Conservation (phyloP, 2,329 filamentous ascomycete species). For the Nothophoma quercina region DNA sequence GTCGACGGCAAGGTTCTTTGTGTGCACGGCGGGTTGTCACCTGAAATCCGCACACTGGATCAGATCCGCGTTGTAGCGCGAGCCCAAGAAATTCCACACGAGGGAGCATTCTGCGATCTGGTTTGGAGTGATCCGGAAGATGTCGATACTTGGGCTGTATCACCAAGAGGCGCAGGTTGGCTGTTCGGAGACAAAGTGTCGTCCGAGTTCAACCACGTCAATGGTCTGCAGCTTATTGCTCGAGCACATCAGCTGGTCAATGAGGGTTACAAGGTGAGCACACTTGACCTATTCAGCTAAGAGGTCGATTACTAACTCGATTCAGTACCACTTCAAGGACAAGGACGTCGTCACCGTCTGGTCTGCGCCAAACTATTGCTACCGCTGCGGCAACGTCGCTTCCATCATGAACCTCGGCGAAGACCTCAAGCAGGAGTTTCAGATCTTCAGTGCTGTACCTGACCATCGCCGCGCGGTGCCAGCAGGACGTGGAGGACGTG, state of each 20-base stretch:
- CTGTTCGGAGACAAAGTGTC: slow-evolving; percentile 75
- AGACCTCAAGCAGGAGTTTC: slow-evolving; percentile 90
- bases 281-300: neutral
- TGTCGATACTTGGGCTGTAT: slow-evolving; percentile 74
- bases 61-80: slow-evolving; percentile 78
- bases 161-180: slow-evolving; percentile 73
- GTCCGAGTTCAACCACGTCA: slow-evolving; percentile 80
- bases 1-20: slow-evolving; percentile 99
- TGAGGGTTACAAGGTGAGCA: slow-evolving; percentile 72
- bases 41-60: slow-evolving; percentile 95
- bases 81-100: slow-evolving; percentile 94
- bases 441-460: slow-evolving; percentile 88
- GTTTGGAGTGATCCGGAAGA: slow-evolving; percentile 87
- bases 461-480: slow-evolving; percentile 84
- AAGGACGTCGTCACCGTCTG: slow-evolving; percentile 98
- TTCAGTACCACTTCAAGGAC: slow-evolving; percentile 87
- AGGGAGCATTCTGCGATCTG: slow-evolving; percentile 97
- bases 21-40: slow-evolving; percentile 93
- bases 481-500: slow-evolving; percentile 62
- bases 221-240: slow-evolving; percentile 74
- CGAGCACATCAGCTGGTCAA: slow-evolving; percentile 79
- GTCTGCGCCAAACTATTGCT: slow-evolving; percentile 76
- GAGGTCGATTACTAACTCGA: neutral
- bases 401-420: slow-evolving; percentile 93
- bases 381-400: slow-evolving; percentile 69